Conservation (phyloP, 306 rosid genomes). For the Cicer arietinum region DNA sequence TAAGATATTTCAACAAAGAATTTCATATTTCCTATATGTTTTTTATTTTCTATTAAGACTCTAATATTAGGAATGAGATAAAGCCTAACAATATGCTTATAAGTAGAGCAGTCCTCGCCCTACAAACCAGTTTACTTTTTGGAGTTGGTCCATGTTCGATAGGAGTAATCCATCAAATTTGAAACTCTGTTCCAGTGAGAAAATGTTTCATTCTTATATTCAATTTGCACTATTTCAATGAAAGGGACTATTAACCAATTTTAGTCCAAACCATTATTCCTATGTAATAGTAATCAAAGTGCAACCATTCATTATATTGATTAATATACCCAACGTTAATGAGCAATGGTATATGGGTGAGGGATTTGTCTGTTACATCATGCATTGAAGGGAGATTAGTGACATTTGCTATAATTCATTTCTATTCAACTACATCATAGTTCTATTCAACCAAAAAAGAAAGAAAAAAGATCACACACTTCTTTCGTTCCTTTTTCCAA, state of each 20-base stretch:
- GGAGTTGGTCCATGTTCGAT: too few relatives aligned
- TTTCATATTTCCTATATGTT: too few relatives aligned
- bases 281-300: neutral
- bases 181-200: neutral
- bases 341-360: neutral
- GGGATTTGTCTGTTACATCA: too few relatives aligned
- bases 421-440: neutral
- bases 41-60: too few relatives aligned
- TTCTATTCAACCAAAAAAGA: neutral
- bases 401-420: too few relatives aligned
- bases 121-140: too few relatives aligned
- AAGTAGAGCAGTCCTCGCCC: too few relatives aligned
- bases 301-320: neutral
- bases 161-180: neutral
- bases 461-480: neutral
- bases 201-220: neutral
- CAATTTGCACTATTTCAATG: neutral
- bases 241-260: neutral
- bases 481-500: neutral
- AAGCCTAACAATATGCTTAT: too few relatives aligned
- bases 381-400: too few relatives aligned
- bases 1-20: too few relatives aligned
- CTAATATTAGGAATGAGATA: too few relatives aligned
- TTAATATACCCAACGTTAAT: neutral
- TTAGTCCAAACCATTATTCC: neutral